phyloP scores from a whole-genome alignment of 768 basidiomycete species.

The Neoboletus brunneissimus region DNA sequence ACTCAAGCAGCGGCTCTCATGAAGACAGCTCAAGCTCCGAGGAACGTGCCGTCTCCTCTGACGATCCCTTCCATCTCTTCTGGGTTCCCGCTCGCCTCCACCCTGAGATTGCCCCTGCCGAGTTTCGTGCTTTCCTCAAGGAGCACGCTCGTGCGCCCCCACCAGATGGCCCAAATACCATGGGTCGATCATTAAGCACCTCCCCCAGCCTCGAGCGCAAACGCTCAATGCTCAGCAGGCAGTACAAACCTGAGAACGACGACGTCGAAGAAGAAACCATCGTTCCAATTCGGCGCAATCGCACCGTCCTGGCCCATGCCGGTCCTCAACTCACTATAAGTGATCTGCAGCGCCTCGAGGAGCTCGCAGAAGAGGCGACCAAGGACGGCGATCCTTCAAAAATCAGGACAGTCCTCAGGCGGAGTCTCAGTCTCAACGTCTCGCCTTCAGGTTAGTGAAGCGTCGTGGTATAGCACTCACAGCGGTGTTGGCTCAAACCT shows the following conservation, averaged over 20 bases:
- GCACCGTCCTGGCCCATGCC: conserved; percentile 60
- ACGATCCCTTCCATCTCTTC: conserved; percentile 90
- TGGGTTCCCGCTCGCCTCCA: conserved; percentile 98
- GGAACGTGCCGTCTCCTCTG: conserved; percentile 36
- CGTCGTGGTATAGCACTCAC: conserved; percentile 5
- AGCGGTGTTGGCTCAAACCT: conserved; percentile 21
- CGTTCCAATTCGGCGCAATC: conserved; percentile 65
- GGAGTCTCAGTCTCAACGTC: conserved; percentile 85
- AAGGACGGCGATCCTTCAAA: conserved; percentile 77
- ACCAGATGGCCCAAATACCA: conserved; percentile 43
- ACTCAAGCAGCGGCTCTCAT: conserved; percentile 42
- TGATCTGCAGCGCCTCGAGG: conserved; percentile 93
- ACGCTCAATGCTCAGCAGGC: conserved; percentile 91
- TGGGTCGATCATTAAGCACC: conserved; percentile 44
- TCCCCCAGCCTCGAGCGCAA: conserved; percentile 66
- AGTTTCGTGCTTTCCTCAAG: conserved; percentile 93
- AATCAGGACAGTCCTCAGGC: conserved; percentile 73
- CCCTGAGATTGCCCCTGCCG: conserved; percentile 95
- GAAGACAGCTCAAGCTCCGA: conserved; percentile 39
- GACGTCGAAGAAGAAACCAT: conserved; percentile 69
- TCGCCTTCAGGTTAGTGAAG: conserved; percentile 73
- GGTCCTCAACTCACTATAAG: conserved; percentile 88
- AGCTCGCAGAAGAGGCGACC: conserved; percentile 87
- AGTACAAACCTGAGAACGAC: conserved; percentile 86
- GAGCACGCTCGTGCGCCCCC: conserved; percentile 75